Evolutionary conservation across 2,329 filamentous ascomycete genomes (phyloP), one percentile per base, ranked within the genome.

Genomic region (Blumeriella jaapii): DNA sequence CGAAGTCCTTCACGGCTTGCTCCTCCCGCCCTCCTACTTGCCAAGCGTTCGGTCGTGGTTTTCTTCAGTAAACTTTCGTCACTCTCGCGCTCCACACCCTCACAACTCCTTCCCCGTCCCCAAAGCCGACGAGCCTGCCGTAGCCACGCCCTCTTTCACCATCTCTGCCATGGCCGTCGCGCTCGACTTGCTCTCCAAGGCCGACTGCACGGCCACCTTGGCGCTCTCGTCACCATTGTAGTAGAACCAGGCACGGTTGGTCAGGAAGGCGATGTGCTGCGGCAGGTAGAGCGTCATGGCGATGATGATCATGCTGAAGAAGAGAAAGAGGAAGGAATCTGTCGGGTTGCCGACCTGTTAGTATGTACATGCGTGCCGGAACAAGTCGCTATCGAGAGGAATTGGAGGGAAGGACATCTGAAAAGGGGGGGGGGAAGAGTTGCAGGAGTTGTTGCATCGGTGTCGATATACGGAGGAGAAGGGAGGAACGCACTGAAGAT

Each of bases 401-500:
- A n/a, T n/a, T n/a, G n/a, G n/a, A n/a, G n/a, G n/a, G n/a, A n/a
- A n/a, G n/a, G n/a, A n/a, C n/a, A n/a, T n/a, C n/a, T n/a, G n/a
- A n/a, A n/a, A n/a, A n/a, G n/a, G n/a, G n/a, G n/a, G n/a, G n/a
- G n/a, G n/a, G n/a, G n/a, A n/a, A n/a, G n/a, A n/a, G n/a, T n/a
- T n/a, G n/a, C n/a, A n/a, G n/a, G n/a, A n/a, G n/a, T n/a, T n/a
- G n/a, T n/a, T n/a, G n/a, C n/a, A n/a, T n/a, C n/a, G n/a, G n/a
- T n/a, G n/a, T n/a, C n/a, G n/a, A n/a, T n/a, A n/a, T n/a, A n/a
- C n/a, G n/a, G n/a, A n/a, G n/a, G n/a, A n/a, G n/a, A n/a, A n/a
- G n/a, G n/a, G n/a, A n/a, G n/a, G n/a, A n/a, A n/a, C 85, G 39
- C 71, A 96, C 91, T 96, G 63, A 96, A 93, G 52, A 94, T 79